These are phyloP conservation scores for Globisporangium mamillatum DNA, from an alignment of 352 stramenopile genomes.

Conservation along the genomic window DNA sequence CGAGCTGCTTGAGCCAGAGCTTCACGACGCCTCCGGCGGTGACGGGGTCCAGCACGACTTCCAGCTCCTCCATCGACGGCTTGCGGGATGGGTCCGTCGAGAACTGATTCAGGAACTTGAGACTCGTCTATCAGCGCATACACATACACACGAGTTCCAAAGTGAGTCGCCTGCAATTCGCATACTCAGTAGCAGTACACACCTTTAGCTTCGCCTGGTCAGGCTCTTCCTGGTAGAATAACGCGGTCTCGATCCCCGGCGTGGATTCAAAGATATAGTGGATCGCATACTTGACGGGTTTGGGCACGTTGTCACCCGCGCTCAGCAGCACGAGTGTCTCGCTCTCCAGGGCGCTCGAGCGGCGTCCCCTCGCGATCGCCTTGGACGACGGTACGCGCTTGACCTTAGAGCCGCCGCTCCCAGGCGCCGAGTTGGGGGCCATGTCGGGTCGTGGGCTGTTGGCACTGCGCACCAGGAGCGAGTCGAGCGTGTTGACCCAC, in stretches of 20 bases:
- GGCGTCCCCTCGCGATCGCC: conserved; percentile 28
- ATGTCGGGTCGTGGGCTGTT: conserved; percentile 72
- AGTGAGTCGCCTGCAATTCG: background rate
- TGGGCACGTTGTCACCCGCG: conserved; percentile 48
- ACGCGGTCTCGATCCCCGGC: conserved; percentile 69
- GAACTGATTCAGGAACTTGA: conserved; percentile 71
- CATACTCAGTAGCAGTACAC: background rate
- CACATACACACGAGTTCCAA: background rate
- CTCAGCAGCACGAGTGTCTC: conserved; percentile 43
- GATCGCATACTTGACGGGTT: conserved; percentile 55
- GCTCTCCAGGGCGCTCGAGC: conserved; percentile 39
- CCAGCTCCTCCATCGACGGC: conserved; percentile 58
- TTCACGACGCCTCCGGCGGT: conserved; percentile 62
- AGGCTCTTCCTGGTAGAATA: conserved; percentile 65
- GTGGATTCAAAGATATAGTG: conserved; percentile 84
- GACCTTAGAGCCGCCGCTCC: conserved; percentile 2
- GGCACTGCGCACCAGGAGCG: conserved; percentile 61
- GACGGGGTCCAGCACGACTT: conserved; percentile 49
- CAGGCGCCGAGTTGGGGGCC: conserved; percentile 11
- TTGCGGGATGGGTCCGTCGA: conserved; percentile 35
- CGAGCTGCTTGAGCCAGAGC: conserved; percentile 62
- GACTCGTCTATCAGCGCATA: conserved; percentile 21
- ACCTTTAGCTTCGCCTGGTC: conserved; percentile 56
- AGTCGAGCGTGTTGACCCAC: conserved; percentile 77
- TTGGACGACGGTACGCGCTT: conserved; percentile 30